Base-by-base conservation (phyloP, 495 filamentous ascomycete species). In the Aspergillus sclerotioniger region DNA sequence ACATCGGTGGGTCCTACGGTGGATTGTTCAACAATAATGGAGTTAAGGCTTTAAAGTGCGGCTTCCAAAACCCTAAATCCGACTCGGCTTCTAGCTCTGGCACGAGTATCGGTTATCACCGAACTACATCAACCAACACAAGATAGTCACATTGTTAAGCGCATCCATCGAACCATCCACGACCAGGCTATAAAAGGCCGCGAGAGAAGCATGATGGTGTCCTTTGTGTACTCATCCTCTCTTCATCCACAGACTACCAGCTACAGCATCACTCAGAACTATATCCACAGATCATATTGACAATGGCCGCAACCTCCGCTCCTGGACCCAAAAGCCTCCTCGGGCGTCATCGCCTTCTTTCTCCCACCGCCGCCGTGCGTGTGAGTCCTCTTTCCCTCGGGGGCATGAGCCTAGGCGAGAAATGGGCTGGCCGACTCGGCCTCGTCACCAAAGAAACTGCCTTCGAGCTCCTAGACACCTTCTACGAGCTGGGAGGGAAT, bases 381-480 rank as follows among this genome's bases (percentile, higher is more conserved):
- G 58, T 60, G 3, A 50, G 44, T 7, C 58, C 58, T 4, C 17
- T 56, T 6, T 56, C 47, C 29, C 58, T 60, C 1, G 53, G 53
- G 0, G 58, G 47, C 25, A 60, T 60, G 8, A 49, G 32, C 25
- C 21, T 56, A 13, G 58, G 58, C n/a, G 52, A 46, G 21, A 45
- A 39, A 32, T 60, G 53, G 58, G 51, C 39, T 17, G 43, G 25
- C 17, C 50, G 47, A 1, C 53, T 59, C 29, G 57, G 57, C 0
- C 19, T n/a, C 7, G 28, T 51, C 10, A 51, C 48, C 7, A 56
- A 54, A 16, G 53, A 56, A 16, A 49, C 48, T 10, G 35, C 58
- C 35, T 60, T 52, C 35, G 13, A 33, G 25, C 58, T 61, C 1
- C 54, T 61, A 8, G 59, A 61, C 44, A 29, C 45, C 10, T 57